Conservation (phyloP, 805 yeast species). For the Sugiyamaella valdiviana region DNA sequence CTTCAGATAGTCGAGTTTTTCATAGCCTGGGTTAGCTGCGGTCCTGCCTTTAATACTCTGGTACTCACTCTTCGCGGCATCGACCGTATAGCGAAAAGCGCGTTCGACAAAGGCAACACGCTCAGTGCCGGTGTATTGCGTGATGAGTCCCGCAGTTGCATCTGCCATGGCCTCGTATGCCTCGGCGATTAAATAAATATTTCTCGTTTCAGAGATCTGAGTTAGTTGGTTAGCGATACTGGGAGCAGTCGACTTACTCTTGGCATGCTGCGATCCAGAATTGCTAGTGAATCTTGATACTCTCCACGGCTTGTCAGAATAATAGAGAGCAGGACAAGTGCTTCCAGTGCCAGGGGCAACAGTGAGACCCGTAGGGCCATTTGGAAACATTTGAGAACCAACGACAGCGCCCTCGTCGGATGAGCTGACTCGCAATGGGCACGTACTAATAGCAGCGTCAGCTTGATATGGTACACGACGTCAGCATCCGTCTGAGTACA, state of each 20-base stretch:
- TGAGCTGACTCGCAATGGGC: slow-evolving; percentile 32
- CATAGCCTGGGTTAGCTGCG: slow-evolving; percentile 3
- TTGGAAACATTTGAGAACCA: slow-evolving; percentile 45
- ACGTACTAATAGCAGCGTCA: slow-evolving; percentile 43
- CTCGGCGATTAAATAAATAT: slow-evolving; percentile 36
- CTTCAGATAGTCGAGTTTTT: slow-evolving; percentile 1
- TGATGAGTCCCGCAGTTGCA: slow-evolving; percentile 21
- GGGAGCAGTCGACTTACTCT: slow-evolving; percentile 9
- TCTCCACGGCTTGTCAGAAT: slow-evolving; percentile 40
- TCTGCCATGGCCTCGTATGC: slow-evolving; percentile 34
- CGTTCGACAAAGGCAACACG: neutral
- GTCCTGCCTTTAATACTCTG: neutral
- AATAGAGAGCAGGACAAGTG: slow-evolving; percentile 41
- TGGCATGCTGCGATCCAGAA: slow-evolving; percentile 43
- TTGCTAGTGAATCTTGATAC: slow-evolving; percentile 38
- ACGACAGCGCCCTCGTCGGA: slow-evolving; percentile 46
- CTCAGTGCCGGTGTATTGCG: neutral
- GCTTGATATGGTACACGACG: slow-evolving; percentile 41
- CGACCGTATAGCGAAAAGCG: slow-evolving; percentile 7
- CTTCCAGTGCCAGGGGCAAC: slow-evolving; percentile 41
- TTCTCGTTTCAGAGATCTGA: slow-evolving; percentile 36
- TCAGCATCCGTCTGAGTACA: slow-evolving; percentile 46
- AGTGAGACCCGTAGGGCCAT: slow-evolving; percentile 44
- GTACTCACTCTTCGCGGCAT: slow-evolving; percentile 8
- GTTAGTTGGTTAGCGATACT: neutral